Evolutionary conservation across 495 filamentous ascomycete species (phyloP).

Genomic region (Chaetomium cochliodes): DNA sequence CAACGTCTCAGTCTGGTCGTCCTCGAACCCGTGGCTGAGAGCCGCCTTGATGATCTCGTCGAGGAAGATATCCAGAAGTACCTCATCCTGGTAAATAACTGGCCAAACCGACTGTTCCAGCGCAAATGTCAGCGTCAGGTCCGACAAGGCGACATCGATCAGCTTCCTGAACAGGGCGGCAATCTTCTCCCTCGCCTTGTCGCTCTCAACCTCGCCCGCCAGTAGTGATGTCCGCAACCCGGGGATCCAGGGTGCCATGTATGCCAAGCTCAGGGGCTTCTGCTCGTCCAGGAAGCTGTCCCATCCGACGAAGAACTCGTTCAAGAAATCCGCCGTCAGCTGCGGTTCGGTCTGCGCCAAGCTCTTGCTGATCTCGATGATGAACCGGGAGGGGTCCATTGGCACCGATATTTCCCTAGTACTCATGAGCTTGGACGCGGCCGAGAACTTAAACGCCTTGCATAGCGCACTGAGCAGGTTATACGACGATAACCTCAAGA

Average conservation of each 20-base stretch:
- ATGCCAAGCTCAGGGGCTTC: slow-evolving; percentile 60
- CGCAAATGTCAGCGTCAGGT: slow-evolving; percentile 55
- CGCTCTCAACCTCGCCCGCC: slow-evolving; percentile 55
- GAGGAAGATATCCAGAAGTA: slow-evolving; percentile 59
- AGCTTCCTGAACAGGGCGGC: slow-evolving; percentile 61
- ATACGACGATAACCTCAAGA: slow-evolving; percentile 59
- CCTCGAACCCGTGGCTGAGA: slow-evolving; percentile 53
- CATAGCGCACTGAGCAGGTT: slow-evolving; percentile 62
- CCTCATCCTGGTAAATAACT: slow-evolving; percentile 60
- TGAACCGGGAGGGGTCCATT: slow-evolving; percentile 59
- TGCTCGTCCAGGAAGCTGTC: slow-evolving; percentile 62
- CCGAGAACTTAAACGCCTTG: slow-evolving; percentile 61
- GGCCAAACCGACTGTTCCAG: slow-evolving; percentile 63
- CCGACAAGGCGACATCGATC: slow-evolving; percentile 58
- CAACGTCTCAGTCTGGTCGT: slow-evolving; percentile 58
- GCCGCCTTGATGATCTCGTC: slow-evolving; percentile 63
- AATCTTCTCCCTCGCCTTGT: slow-evolving; percentile 61
- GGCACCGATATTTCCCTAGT: slow-evolving; percentile 60
- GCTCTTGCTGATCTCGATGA: slow-evolving; percentile 60
- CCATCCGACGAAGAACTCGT: slow-evolving; percentile 69
- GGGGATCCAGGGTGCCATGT: slow-evolving; percentile 66
- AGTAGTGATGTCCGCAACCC: slow-evolving; percentile 57
- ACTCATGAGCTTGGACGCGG: slow-evolving; percentile 57
- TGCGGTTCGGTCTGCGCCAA: slow-evolving; percentile 61
- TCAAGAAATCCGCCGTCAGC: slow-evolving; percentile 64